Percentiles rank a stretch among this genome's conserved stretches.
These are phyloP conservation scores for Vitis vinifera DNA, from an alignment of 164 flowering plant genomes.

Conservation along the genomic window DNA sequence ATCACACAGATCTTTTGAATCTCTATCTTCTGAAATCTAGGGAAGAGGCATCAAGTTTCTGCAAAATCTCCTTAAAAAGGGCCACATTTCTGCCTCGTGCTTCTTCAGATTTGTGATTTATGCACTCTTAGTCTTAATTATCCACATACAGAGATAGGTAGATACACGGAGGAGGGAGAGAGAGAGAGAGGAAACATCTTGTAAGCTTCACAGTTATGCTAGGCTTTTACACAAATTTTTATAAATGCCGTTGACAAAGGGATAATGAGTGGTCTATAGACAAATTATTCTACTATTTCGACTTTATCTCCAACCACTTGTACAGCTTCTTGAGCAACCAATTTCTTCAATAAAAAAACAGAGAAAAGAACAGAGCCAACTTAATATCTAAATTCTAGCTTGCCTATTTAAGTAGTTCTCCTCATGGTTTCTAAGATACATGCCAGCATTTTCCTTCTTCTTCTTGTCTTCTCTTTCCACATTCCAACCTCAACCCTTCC, in stretches of 20 bases:
- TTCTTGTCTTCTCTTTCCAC: constrained; percentile 29
- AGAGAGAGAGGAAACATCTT: constrained; percentile 52
- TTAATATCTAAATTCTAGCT: constrained; percentile 19
- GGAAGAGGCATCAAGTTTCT: constrained; percentile 17
- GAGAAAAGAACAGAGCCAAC: neutral
- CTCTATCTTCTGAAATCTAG: constrained; percentile 46
- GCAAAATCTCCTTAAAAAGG: constrained; percentile 32
- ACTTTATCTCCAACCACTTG: constrained; percentile 51
- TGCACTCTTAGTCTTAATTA: neutral
- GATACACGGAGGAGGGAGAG: constrained; percentile 7
- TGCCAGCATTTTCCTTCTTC: constrained; percentile 48
- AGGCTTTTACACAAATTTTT: constrained; percentile 27
- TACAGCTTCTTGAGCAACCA: constrained; percentile 39
- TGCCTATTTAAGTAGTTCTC: constrained; percentile 50
- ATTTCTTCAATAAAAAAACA: constrained; percentile 22
- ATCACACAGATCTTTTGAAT: constrained; percentile 34
- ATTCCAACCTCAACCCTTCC: constrained; percentile 15
- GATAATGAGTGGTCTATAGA: constrained; percentile 18
- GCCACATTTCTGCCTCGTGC: constrained; percentile 40
- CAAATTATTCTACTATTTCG: constrained; percentile 31
- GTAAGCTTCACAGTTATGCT: constrained; percentile 49
- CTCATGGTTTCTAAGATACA: constrained; percentile 37
- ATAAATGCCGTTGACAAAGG: constrained; percentile 45
- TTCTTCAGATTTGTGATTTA: constrained; percentile 18
- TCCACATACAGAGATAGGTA: constrained; percentile 6